These are phyloP conservation scores for Neoscytalidium dimidiatum DNA, from an alignment of 2,329 filamentous ascomycete genomes.

Conservation along the genomic window DNA sequence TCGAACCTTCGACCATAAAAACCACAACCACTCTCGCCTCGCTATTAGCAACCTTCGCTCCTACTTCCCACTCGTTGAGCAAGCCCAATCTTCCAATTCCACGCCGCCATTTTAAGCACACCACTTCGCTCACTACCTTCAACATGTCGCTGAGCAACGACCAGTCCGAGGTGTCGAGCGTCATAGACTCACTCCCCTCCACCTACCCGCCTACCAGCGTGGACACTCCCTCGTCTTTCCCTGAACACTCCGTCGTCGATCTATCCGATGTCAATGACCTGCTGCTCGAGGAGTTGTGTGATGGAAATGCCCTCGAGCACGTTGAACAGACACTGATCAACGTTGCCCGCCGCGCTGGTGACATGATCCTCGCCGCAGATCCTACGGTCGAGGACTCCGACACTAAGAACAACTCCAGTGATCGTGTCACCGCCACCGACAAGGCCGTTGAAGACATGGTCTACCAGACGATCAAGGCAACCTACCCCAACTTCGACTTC, in stretches of 20 bases:
- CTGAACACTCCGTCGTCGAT: constrained; percentile 6
- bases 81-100: background rate
- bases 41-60: background rate
- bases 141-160: constrained; percentile 6
- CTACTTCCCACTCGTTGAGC: background rate
- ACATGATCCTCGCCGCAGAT: constrained; percentile 37
- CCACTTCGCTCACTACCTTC: background rate
- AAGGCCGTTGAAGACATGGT: constrained; percentile 56
- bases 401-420: constrained; percentile 45
- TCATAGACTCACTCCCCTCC: background rate
- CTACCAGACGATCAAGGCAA: constrained; percentile 40
- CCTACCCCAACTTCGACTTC: constrained; percentile 49
- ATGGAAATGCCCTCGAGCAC: background rate
- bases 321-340: background rate
- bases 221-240: background rate
- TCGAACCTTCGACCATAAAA: background rate
- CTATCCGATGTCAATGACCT: constrained; percentile 1
- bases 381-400: constrained; percentile 27
- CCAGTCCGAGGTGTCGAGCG: background rate
- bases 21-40: background rate
- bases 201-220: background rate
- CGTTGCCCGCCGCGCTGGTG: constrained; percentile 32
- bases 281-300: constrained; percentile 2
- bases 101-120: background rate
- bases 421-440: constrained; percentile 59